Base-by-base conservation (phyloP, 164 flowering plant genomes). In the Liquidambar formosana region DNA sequence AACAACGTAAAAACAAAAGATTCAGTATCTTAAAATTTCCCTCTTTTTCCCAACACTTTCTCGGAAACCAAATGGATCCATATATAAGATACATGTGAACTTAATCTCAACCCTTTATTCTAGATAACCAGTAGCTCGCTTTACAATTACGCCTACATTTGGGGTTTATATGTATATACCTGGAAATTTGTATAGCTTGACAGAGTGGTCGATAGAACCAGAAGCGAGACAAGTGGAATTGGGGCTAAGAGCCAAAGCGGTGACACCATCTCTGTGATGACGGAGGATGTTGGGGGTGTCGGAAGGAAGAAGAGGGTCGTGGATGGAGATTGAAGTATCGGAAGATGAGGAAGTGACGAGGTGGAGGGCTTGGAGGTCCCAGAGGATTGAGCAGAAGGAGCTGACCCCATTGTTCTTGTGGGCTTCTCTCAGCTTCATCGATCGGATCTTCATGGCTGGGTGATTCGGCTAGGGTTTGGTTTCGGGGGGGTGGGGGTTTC, bases 141-240 rank as follows among this genome's bases (percentile, higher is more conserved):
- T n/a, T n/a, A n/a, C n/a, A n/a, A n/a, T n/a, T n/a, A n/a, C n/a
- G n/a, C n/a, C n/a, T n/a, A n/a, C n/a, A n/a, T n/a, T n/a, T n/a
- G n/a, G n/a, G n/a, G n/a, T n/a, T n/a, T n/a, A 33, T 33, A 28
- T 13, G 23, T 0, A 5, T 38, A 51, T 73, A 93, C 99, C 86
- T 38, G 99, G 99, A 75, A 95, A 95, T 51, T 74, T 86, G 79
- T 89, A 95, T 71, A 95, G 92, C 82, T 93, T 93, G 73, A 95
- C 96, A 22, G 96, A 91, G 63, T 80, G 98, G 65, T 95, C 99
- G 33, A 89, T 60, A 19, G 99, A 93, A n/a, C 91, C 98, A 54
- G 98, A 93, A 61, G 97, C 99, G 52, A 95, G 96, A 71, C 94
- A 95, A 11, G 97, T 88, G 47, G 95, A 93, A 80, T 95, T 86